A percentile compares a stretch with the other conserved stretches of the same genome.
These are phyloP conservation scores for Rhipidocladum racemiflorum DNA, from an alignment of 176 grass and related monocot genomes.

Conservation along the genomic window DNA sequence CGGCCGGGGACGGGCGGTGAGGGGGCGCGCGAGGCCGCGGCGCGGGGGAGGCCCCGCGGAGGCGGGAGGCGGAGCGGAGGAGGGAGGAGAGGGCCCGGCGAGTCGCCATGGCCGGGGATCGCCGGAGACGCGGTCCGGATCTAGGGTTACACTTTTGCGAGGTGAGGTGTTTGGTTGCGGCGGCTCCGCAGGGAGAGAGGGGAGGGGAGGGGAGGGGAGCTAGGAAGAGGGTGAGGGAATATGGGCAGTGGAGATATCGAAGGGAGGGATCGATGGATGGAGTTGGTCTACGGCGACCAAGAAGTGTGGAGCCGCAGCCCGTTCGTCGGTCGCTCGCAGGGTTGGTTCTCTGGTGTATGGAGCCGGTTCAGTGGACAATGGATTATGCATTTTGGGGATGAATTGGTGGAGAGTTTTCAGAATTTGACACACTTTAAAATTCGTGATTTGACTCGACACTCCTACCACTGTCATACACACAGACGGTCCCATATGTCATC, in stretches of 20 bases:
- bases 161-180: constrained; percentile 25
- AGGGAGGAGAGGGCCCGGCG: constrained; percentile 75
- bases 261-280: constrained; percentile 19
- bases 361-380: constrained; percentile 6
- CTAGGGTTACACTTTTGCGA: constrained; percentile 45
- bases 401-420: not conserved
- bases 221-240: constrained; percentile 22
- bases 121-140: constrained; percentile 40
- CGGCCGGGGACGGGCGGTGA: constrained; percentile 61
- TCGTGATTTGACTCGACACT: too few species aligned
- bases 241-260: constrained; percentile 40
- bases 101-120: constrained; percentile 73
- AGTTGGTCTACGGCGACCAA: constrained; percentile 30
- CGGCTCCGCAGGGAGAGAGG: constrained; percentile 28
- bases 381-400: not conserved
- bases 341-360: constrained; percentile 5
- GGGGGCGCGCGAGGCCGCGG: constrained; percentile 42
- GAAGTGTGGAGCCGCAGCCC: constrained; percentile 10
- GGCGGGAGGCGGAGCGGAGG: constrained; percentile 52
- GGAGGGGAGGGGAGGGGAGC: not conserved
- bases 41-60: constrained; percentile 50
- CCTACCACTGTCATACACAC: too few species aligned
- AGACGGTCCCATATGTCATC: too few species aligned
- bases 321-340: not conserved
- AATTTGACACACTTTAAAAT: too few species aligned